Conservation (phyloP, 352 stramenopile genomes). For the Poterioochromonas sp. region DNA sequence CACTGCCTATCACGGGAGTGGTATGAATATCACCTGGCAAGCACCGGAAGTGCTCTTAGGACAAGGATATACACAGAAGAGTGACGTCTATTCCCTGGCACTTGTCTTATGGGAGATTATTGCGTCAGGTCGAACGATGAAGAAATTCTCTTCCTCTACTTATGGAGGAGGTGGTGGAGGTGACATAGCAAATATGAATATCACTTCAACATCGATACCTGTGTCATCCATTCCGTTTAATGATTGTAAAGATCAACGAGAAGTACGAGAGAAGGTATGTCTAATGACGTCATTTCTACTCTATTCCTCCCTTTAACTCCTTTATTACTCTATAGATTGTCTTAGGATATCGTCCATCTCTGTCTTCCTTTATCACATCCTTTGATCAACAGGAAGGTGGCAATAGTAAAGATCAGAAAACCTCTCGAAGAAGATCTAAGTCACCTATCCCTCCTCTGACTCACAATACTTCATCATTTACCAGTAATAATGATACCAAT, state of each 20-base stretch:
- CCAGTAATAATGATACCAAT: neutral
- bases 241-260: neutral
- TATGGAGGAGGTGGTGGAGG: neutral
- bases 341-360: neutral
- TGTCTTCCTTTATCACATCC: neutral
- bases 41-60: conserved; percentile 22
- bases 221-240: neutral
- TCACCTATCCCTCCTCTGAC: neutral
- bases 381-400: neutral
- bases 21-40: neutral
- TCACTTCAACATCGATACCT: neutral
- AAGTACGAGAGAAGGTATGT: conserved; percentile 1
- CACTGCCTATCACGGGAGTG: neutral
- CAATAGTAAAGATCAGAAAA: neutral
- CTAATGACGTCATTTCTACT: no score
- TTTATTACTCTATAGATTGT: no score
- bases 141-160: neutral
- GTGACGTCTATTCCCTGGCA: conserved; percentile 12
- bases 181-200: neutral
- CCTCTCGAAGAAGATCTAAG: neutral
- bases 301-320: no score
- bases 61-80: neutral
- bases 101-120: conserved; percentile 26
- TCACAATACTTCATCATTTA: neutral
- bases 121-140: neutral